Evolutionary conservation across 2,329 filamentous ascomycete species (phyloP), one percentile per base, ranked within the genome.

Genomic region (Curvularia eragrostidis): DNA sequence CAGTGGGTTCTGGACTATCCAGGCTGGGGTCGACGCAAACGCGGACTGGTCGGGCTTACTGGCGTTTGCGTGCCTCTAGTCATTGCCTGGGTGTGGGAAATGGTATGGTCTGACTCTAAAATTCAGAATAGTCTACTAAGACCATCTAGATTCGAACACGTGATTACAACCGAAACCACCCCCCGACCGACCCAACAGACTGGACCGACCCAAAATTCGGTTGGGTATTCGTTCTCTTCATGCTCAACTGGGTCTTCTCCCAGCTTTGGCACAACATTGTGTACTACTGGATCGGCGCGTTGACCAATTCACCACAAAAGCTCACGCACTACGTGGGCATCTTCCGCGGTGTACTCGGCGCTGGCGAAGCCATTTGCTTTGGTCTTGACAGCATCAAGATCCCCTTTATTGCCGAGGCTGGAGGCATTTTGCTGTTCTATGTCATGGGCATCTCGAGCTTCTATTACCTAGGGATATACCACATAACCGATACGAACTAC

Each of bases 181-280:
- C 65, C 7, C 64, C 69, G 4, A 62, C 59, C 6, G 48, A 69
- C 32, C 65, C 69, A 3, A 72, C 68, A 7, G 70, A 73, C 46
- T 73, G 69, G 69, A 59, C 65, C 23, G 68, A 72, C 21, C 46
- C 58, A 1, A 48, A 54, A 32, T 73, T 73, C 24, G 66, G 67
- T 23, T 72, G 68, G 69, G 63, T 71, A 7, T 71, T 73, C 44
- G 57, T 70, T 7, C 67, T 73, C 15, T 73, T 73, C 52, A 73
- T 71, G 65, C 54, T 73, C 43, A 73, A 58, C 23, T 73, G 70
- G 70, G 68, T 71, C 15, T 70, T 65, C 51, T 71, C 67, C 30
- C 68, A 72, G 61, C 57, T 73, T 4, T 73, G 69, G 69, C 69
- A 73, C 55, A 70, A 72, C 44, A 70, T 72, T 15, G 67, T 72